Conservation (phyloP, 1,284 basidiomycete species). For the Salmacisia buchloeana region DNA sequence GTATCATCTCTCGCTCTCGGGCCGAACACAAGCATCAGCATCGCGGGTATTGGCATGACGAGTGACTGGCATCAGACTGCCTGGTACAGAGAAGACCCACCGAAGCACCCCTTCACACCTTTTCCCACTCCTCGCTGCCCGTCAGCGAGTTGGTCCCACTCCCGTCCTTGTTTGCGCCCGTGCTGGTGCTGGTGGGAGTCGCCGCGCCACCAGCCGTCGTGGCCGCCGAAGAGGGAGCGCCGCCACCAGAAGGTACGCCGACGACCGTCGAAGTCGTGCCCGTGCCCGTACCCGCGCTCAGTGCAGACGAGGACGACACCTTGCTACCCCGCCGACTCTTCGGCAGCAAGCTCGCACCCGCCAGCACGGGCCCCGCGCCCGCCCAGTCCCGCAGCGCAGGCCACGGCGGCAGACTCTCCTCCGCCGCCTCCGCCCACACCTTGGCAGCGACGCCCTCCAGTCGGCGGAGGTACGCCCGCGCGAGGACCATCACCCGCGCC, state of each 20-base stretch:
- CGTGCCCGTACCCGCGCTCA: slow-evolving; percentile 11
- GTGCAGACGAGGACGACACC: background rate
- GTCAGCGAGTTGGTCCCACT: slow-evolving; percentile 12
- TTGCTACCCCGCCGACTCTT: slow-evolving; percentile 8
- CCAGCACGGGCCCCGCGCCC: background rate
- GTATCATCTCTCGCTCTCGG: background rate
- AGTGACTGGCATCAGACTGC: no score
- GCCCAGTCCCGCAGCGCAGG: background rate
- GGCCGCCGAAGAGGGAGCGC: no score
- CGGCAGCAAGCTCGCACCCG: slow-evolving; percentile 23
- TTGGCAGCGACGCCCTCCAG: slow-evolving; percentile 26
- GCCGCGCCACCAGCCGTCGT: no score
- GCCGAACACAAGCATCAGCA: no score
- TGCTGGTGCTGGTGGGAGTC: no score
- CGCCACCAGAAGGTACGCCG: slow-evolving; percentile 13
- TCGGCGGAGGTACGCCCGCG: slow-evolving; percentile 23
- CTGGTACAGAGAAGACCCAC: no score
- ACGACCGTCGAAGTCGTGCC: slow-evolving; percentile 15
- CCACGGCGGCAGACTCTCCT: slow-evolving; percentile 30
- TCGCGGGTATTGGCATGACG: no score
- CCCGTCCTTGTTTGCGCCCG: no score
- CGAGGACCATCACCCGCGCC: slow-evolving; percentile 21
- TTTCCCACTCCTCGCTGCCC: slow-evolving; percentile 32
- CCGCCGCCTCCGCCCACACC: slow-evolving; percentile 31
- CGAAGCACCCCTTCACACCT: slow-evolving; percentile 21